Conservation (phyloP, 1,284 basidiomycete species). For the Spongispora temasekensis region DNA sequence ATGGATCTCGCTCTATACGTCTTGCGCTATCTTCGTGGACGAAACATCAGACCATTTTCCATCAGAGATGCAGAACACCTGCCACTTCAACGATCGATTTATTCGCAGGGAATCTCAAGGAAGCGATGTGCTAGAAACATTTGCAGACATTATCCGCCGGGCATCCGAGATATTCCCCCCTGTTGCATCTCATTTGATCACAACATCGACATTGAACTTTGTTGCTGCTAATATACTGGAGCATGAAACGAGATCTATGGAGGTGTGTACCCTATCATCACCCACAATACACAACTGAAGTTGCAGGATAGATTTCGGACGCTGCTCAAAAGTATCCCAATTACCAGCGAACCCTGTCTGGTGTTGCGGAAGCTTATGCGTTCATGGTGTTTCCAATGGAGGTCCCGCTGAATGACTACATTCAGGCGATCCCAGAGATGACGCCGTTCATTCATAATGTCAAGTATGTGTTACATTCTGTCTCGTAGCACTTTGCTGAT, state of each 20-base stretch:
- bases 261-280: conserved; percentile 2
- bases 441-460: conserved; percentile 29
- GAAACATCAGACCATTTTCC: conserved; percentile 20
- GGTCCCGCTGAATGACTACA: conserved; percentile 26
- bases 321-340: conserved; percentile 2
- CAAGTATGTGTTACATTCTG: conserved; percentile 31
- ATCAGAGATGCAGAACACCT: conserved; percentile 18
- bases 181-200: conserved; percentile 23
- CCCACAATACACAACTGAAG: too few species aligned
- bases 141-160: conserved; percentile 26
- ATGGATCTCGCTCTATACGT: conserved; percentile 28
- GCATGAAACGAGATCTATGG: conserved; percentile 25
- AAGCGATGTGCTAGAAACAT: conserved; percentile 21
- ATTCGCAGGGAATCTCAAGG: conserved; percentile 18
- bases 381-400: conserved; percentile 30
- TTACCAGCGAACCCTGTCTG: conserved; percentile 25
- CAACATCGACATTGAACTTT: conserved; percentile 28
- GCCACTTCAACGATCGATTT: conserved; percentile 29
- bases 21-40: conserved; percentile 26
- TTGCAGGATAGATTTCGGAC: conserved; percentile 6
- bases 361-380: conserved; percentile 24
- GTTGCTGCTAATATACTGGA: conserved; percentile 32
- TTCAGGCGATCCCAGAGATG: conserved; percentile 39
- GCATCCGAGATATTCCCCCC: conserved; percentile 12
- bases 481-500: not conserved